These are phyloP conservation scores for Podaxis carcinomalis DNA, from an alignment of 768 basidiomycete genomes.

Conservation along the genomic window DNA sequence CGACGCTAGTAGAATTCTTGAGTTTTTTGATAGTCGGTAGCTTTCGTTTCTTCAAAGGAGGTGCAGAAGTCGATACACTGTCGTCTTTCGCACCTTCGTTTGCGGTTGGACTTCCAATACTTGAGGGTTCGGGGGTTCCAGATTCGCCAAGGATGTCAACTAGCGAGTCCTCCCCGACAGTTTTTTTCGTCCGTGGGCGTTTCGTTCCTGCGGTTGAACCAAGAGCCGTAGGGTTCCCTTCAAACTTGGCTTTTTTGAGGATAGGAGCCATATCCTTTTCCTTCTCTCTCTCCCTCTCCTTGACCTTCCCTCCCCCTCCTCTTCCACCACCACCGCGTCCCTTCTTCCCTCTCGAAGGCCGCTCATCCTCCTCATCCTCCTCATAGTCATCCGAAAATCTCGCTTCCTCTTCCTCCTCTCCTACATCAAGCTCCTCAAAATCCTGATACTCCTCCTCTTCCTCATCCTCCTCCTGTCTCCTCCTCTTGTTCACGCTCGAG, in stretches of 20 bases:
- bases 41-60: slow-evolving; percentile 55
- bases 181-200: slow-evolving; percentile 21
- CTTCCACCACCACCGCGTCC: slow-evolving; percentile 11
- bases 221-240: slow-evolving; percentile 4
- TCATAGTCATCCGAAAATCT: slow-evolving; percentile 15
- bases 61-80: not conserved
- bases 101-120: not conserved
- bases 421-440: slow-evolving; percentile 20
- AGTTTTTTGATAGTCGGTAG: slow-evolving; percentile 68
- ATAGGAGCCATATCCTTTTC: slow-evolving; percentile 6
- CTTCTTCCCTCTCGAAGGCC: slow-evolving; percentile 18
- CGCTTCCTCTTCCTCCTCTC: slow-evolving; percentile 22
- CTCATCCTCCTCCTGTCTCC: slow-evolving; percentile 4
- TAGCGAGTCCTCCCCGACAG: slow-evolving; percentile 26
- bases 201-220: slow-evolving; percentile 18
- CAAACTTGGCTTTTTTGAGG: slow-evolving; percentile 7
- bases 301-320: slow-evolving; percentile 14
- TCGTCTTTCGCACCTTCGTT: slow-evolving; percentile 1
- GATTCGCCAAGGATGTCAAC: slow-evolving; percentile 31
- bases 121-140: slow-evolving; percentile 23
- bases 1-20: slow-evolving; percentile 31
- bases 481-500: slow-evolving; percentile 20
- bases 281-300: slow-evolving; percentile 18
- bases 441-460: slow-evolving; percentile 17
- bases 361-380: slow-evolving; percentile 19